Base-by-base conservation (phyloP, 2,329 filamentous ascomycete genomes). In the Alternaria ventricosa region DNA sequence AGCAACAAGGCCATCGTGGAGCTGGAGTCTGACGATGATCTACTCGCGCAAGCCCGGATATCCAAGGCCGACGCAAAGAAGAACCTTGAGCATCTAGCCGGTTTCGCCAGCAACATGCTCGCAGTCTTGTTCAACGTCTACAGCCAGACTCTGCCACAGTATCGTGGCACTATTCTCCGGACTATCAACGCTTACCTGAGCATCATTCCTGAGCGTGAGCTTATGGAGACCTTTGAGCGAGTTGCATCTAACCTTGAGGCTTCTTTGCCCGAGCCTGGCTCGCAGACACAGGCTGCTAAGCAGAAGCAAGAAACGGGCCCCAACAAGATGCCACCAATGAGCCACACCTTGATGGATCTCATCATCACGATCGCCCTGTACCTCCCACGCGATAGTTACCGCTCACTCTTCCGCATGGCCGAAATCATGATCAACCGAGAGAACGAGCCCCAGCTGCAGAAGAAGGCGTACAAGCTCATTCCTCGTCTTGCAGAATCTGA, bases 51-150 rank as follows among this genome's bases (percentile, higher is more conserved):
- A 77, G 91, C 91, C 72, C 87, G 94, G 54, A 87, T 97, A 13
- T 89, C 91, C 5, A 94, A 91, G 77, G 87, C 85, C 5, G 85
- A 89, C 43, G 95, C 96, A 0, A 84, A 89, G 78, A 90, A 90
- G 80, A 97, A 97, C 76, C 82, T 98, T 43, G 84, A 88, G n/a
- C 90, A 97, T 77, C 85, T 99, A 12, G 89, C 92, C 15, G 84
- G 84, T 1, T 94, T 96, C 75, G 87, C 95, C 1, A 91, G 91
- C 64, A 98, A 98, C 74, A 87, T 99, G 81, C 88, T 99, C 45
- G 94, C 96, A 7, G 95, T 98, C 0, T 84, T 99, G n/a, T 98
- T 99, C 86, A 99, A 99, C 77, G 95, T 99, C 47, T 99, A 99
- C 83, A 97, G 92, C 68, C 92, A 97, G 80, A 99, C 96, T 1